A percentile compares a stretch with the other conserved stretches of the same genome.
Conservation (phyloP, 257 asterid genomes). For the Solanum medicagineum region DNA sequence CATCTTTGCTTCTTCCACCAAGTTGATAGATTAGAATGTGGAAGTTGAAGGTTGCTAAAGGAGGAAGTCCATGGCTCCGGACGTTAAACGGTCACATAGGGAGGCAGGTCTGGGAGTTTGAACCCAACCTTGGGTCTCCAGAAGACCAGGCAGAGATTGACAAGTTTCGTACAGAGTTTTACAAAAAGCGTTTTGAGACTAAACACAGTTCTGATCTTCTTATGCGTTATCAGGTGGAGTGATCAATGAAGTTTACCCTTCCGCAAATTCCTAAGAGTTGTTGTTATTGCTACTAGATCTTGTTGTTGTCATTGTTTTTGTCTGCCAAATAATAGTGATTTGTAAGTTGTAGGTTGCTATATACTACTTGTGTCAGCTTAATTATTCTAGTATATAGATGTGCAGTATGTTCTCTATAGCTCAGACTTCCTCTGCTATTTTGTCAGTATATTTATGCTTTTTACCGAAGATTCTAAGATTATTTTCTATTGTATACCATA, state of each 20-base stretch:
- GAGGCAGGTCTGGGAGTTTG: slow-evolving; percentile 78
- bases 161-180: slow-evolving; percentile 39
- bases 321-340: not conserved
- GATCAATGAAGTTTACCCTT: not conserved
- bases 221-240: slow-evolving; percentile 72
- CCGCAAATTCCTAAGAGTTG: not conserved
- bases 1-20: not conserved
- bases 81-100: slow-evolving; percentile 59
- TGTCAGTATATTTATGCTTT: not conserved
- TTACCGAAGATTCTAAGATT: not conserved
- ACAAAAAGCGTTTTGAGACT: slow-evolving; percentile 43
- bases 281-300: not conserved
- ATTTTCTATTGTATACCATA: not conserved
- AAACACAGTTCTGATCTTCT: slow-evolving; percentile 79
- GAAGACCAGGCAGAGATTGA: slow-evolving; percentile 72
- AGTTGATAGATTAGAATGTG: slow-evolving; percentile 37
- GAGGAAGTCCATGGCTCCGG: slow-evolving; percentile 81
- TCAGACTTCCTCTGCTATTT: not conserved
- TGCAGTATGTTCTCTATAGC: not conserved
- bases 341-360: not conserved
- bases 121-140: slow-evolving; percentile 44
- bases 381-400: not conserved
- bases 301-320: not conserved
- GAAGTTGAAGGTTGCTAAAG: slow-evolving; percentile 78
- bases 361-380: not conserved